phyloP scores from a whole-genome alignment of 345 rosid species.

The Cardamine occulta region DNA sequence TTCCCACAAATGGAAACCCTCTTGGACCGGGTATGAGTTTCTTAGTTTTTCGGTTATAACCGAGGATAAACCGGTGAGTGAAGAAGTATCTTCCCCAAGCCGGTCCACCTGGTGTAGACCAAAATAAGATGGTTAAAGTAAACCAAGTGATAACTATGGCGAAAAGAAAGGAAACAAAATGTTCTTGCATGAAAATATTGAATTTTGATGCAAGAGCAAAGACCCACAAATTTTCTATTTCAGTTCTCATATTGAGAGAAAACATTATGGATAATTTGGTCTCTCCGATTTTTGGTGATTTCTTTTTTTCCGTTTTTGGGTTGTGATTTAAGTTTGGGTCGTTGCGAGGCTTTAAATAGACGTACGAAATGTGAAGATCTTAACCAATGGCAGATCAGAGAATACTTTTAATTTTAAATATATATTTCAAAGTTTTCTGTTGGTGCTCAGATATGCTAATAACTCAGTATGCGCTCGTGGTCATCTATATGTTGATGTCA shows the following conservation, averaged over 20 bases:
- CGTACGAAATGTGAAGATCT: not conserved
- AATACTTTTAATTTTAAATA: not conserved
- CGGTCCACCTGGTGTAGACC: constrained; percentile 74
- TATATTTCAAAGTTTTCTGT: not conserved
- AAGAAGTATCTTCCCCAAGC: constrained; percentile 71
- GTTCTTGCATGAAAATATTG: constrained; percentile 41
- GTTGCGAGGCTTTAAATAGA: constrained; percentile 36
- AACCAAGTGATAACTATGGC: constrained; percentile 50
- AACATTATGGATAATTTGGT: constrained; percentile 24
- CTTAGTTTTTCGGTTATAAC: constrained; percentile 33
- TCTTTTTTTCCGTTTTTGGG: constrained; percentile 19
- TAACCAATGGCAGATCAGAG: constrained; percentile 32
- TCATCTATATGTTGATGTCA: constrained; percentile 38
- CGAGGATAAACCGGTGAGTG: constrained; percentile 32
- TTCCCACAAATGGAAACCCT: constrained; percentile 70
- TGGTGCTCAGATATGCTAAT: constrained; percentile 39
- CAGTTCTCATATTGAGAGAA: constrained; percentile 44
- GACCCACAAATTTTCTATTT: constrained; percentile 52
- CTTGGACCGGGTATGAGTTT: constrained; percentile 72
- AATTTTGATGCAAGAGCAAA: constrained; percentile 65
- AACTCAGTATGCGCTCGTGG: constrained; percentile 19
- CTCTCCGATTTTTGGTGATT: not conserved
- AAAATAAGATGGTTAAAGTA: constrained; percentile 47
- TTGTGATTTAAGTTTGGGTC: constrained; percentile 36
- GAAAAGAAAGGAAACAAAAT: constrained; percentile 50